phyloP scores from a whole-genome alignment of 106 monocot genomes.

The Allium cepa region DNA sequence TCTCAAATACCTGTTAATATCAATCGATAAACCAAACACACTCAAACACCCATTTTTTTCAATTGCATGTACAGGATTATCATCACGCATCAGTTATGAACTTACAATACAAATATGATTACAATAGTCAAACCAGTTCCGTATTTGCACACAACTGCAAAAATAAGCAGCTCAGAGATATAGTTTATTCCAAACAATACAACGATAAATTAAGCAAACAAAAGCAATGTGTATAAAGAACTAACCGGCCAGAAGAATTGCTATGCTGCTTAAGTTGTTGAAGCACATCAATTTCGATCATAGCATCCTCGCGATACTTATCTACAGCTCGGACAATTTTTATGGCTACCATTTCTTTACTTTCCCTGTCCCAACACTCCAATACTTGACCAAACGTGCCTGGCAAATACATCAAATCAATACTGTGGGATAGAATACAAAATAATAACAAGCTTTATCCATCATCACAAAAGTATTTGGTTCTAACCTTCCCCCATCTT shows the following conservation, averaged over 20 bases:
- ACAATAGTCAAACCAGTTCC: conserved; percentile 99
- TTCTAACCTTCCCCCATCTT: conserved; percentile 11
- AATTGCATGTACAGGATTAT: conserved; percentile 18
- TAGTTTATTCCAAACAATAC: not conserved
- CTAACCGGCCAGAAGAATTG: conserved; percentile 28
- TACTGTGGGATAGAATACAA: not conserved
- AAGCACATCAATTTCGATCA: conserved; percentile 71
- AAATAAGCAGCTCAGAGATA: conserved; percentile 5
- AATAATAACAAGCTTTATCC: conserved; percentile 3
- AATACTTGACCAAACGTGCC: conserved; percentile 73
- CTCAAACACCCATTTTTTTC: conserved; percentile 5
- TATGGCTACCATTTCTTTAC: conserved; percentile 70
- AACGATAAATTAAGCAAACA: not conserved
- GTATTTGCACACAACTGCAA: conserved; percentile 99
- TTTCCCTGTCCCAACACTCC: conserved; percentile 72
- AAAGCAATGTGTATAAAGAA: not conserved
- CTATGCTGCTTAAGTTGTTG: conserved; percentile 40
- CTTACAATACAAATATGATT: conserved; percentile 99
- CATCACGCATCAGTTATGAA: conserved; percentile 41
- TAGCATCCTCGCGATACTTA: conserved; percentile 65
- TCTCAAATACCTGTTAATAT: conserved; percentile 95
- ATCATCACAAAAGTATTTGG: not conserved
- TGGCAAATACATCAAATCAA: conserved; percentile 6
- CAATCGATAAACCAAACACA: conserved; percentile 49
- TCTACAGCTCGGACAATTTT: conserved; percentile 49